Evolutionary conservation across 768 basidiomycete genomes (phyloP).

Genomic region (Amanita exitialis): DNA sequence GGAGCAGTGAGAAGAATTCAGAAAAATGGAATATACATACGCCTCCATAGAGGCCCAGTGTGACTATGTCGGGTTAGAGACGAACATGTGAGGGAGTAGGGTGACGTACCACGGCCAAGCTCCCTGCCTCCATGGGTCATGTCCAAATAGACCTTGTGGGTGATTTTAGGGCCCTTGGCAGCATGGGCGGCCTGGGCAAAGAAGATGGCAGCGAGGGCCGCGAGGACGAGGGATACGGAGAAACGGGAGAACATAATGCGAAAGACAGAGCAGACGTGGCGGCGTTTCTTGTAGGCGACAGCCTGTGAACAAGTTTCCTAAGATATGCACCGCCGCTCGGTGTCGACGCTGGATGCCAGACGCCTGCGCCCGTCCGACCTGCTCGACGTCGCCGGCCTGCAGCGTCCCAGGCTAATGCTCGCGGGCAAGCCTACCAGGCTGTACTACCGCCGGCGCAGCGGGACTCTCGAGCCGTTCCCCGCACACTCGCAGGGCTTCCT

Average conservation of each 20-base stretch:
- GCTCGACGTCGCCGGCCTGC: background rate
- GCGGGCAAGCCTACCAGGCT: background rate
- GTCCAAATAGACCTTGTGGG: constrained; percentile 91
- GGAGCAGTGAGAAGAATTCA: background rate
- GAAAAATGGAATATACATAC: constrained; percentile 27
- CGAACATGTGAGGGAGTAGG: constrained; percentile 3
- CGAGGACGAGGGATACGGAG: constrained; percentile 48
- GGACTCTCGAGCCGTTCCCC: constrained; percentile 1
- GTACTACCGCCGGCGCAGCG: background rate
- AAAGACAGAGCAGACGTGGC: constrained; percentile 20
- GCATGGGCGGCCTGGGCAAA: constrained; percentile 69
- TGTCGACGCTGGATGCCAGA: background rate
- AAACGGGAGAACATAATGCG: constrained; percentile 58
- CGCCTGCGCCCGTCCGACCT: background rate
- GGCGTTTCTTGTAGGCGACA: constrained; percentile 1
- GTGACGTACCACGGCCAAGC: constrained; percentile 62
- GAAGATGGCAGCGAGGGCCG: constrained; percentile 61
- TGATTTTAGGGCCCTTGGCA: constrained; percentile 81
- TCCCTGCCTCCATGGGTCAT: constrained; percentile 86
- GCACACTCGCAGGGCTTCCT: constrained; percentile 7
- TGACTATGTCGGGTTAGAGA: constrained; percentile 34
- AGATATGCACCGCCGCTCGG: background rate
- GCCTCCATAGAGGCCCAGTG: constrained; percentile 85
- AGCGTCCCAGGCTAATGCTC: background rate
- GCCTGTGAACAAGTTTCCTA: background rate